Conservation (phyloP, 1,284 basidiomycete species). For the Trametes polyzona region DNA sequence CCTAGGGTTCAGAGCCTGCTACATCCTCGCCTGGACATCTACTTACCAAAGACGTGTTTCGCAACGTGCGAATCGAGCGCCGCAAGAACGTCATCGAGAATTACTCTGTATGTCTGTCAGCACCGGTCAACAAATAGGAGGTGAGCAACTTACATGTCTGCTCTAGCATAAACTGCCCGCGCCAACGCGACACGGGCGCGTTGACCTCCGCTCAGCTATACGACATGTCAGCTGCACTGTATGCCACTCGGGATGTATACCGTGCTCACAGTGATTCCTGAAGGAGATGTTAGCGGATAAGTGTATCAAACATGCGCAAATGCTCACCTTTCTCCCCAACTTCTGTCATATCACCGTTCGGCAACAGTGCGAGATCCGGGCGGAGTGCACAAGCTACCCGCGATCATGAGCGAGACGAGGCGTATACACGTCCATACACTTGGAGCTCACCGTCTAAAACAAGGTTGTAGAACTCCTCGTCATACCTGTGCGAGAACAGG, state of each 20-base stretch:
- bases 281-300: not conserved
- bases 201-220: slow-evolving; percentile 66
- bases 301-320: not conserved
- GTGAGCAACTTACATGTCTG: slow-evolving; percentile 42
- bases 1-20: slow-evolving; percentile 23
- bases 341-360: slow-evolving; percentile 74
- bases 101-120: slow-evolving; percentile 32
- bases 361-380: slow-evolving; percentile 78
- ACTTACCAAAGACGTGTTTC: slow-evolving; percentile 52
- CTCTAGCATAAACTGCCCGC: slow-evolving; percentile 47
- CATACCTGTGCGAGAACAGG: slow-evolving; percentile 87
- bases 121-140: slow-evolving; percentile 22
- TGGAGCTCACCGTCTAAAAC: slow-evolving; percentile 69
- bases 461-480: slow-evolving; percentile 75
- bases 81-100: slow-evolving; percentile 61
- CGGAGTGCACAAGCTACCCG: slow-evolving; percentile 80
- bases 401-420: not conserved
- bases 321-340: slow-evolving; percentile 70
- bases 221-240: not conserved
- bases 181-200: slow-evolving; percentile 60
- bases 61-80: slow-evolving; percentile 54
- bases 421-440: not conserved
- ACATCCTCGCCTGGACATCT: not conserved
- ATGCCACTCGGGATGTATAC: too few species aligned
- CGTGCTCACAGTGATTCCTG: slow-evolving; percentile 44